phyloP scores from a whole-genome alignment of 495 filamentous ascomycete species.

The Acidiella bohemica region DNA sequence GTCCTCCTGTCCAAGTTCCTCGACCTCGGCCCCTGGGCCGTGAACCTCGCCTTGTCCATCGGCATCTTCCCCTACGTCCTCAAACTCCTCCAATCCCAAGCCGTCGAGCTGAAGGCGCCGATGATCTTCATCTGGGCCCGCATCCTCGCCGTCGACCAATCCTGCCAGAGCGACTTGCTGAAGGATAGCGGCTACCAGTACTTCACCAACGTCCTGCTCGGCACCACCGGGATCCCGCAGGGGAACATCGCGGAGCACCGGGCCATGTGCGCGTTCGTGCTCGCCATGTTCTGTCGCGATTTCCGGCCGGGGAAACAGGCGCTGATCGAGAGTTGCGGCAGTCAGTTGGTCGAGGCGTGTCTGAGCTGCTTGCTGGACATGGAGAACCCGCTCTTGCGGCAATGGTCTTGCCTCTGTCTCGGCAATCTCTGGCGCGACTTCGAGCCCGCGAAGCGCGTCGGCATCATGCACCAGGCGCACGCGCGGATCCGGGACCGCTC shows the following conservation, averaged over 20 bases:
- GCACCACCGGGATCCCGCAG: conserved; percentile 44
- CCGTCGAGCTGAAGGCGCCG: conserved; percentile 85
- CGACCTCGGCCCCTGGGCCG: conserved; percentile 93
- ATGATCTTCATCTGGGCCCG: conserved; percentile 99
- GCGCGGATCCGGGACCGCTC: conserved; percentile 63
- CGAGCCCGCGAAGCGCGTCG: conserved; percentile 86
- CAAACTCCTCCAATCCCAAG: conserved; percentile 88
- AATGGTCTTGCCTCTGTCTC: conserved; percentile 94
- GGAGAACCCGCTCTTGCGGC: conserved; percentile 75
- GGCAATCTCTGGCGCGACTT: conserved; percentile 89
- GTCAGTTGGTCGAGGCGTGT: conserved; percentile 75
- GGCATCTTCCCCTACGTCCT: conserved; percentile 98
- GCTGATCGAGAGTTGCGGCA: conserved; percentile 68
- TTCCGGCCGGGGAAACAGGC: conserved; percentile 66
- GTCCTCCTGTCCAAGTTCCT: conserved; percentile 89
- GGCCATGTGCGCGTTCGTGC: conserved; percentile 97
- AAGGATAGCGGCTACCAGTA: conserved; percentile 87
- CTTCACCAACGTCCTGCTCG: conserved; percentile 81
- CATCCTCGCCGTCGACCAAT: conserved; percentile 87
- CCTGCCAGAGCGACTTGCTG: conserved; percentile 80
- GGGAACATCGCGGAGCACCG: conserved; percentile 80
- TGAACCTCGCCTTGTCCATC: conserved; percentile 89
- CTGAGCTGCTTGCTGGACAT: conserved; percentile 66
- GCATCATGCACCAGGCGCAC: conserved; percentile 69
- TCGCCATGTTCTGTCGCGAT: conserved; percentile 90